Base-by-base conservation (phyloP, 2,329 filamentous ascomycete species). In the Neonectria magnoliae region DNA sequence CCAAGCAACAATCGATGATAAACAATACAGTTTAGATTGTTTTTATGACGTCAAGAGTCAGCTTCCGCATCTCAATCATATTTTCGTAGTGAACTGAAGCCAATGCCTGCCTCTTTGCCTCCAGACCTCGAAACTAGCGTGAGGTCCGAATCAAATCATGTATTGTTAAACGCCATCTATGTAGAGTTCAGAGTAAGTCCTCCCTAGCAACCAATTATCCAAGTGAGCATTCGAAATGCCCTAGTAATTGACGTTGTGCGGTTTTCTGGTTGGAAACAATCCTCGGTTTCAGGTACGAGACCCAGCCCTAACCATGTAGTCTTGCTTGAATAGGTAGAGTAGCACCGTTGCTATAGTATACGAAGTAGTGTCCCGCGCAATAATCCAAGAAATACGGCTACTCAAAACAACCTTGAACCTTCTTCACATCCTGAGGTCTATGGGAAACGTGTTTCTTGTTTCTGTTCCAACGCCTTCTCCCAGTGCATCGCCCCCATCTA, bases 221-320 rank as follows among this genome's bases (percentile, higher is more conserved):
- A n/a, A n/a, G 48, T 29, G n/a, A 60, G 22, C n/a, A 41, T 22
- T 60, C n/a, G 16, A 31, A 53, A 42, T 29, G n/a, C 27, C 16
- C 33, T 20, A 4, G 47, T 31, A 10, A 18, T 33, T 51, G 25
- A 9, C 13, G 51, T 27, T 47, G 20, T 50, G 33, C 9, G 25
- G 33, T 47, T 20, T 31, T 48, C 22, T 22, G 38, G 53, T 42
- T 27, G n/a, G 16, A 56, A 50, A 44, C 44, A n/a, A 11, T 54
- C 27, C 27, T 59, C 45, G 42, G 61, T 64, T 64, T 64, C 56
- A 64, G 56, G 61, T 59, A 16, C 36, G 45, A 51, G 16, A 31
- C 31, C 9, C 33, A 51, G 50, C 51, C 56, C 14, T 9, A 50
- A 5, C 55, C 55, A 54, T 57, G 50, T 55, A 20, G 11, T 31